Evolutionary conservation across 768 basidiomycete species (phyloP), one percentile per base, ranked within the genome.

Genomic region (Lentinula sp.): DNA sequence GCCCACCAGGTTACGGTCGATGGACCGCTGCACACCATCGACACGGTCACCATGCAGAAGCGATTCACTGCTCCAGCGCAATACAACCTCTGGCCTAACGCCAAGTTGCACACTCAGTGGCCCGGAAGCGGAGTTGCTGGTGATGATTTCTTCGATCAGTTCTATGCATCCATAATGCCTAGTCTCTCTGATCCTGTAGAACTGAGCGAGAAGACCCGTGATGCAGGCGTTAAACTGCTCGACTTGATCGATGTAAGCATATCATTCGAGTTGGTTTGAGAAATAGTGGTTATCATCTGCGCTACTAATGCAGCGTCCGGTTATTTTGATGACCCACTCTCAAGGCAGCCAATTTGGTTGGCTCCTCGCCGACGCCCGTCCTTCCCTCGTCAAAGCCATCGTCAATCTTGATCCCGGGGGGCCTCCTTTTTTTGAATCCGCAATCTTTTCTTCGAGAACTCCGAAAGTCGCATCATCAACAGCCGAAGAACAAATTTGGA

Each of bases 281-380:
- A 52, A 34, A 15, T 28, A 31, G 28, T 28, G 28, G 28, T 10
- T 52, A 35, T 55, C 15, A 31, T 43, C 56, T 43, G 2, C 37
- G 35, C 61, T 65, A 18, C 10, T 9, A 11, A 15, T 53, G 23
- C 23, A 31, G 9, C 52, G 82, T 80, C 79, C 79, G 18, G 76
- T 69, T 2, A 69, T 81, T 28, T 63, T 83, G n/a, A 62, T 83
- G 31, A 80, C 80, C 1, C 82, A 84, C 65, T 83, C 82, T 1
- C 81, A 82, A 63, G 73, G 79, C 35, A 82, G 80, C 2, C 73
- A 69, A 50, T 72, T 78, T 49, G 81, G 80, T 23, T 84, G 82
- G 82, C 67, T 76, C 23, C 66, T 83, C 13, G 82, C 73, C 9
- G 82, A 83, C 57, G 69, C 75, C 3, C 71, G 79, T 28, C 81